Conservation (phyloP, 73 alveolate genomes). For the Strombidium stylifer region DNA sequence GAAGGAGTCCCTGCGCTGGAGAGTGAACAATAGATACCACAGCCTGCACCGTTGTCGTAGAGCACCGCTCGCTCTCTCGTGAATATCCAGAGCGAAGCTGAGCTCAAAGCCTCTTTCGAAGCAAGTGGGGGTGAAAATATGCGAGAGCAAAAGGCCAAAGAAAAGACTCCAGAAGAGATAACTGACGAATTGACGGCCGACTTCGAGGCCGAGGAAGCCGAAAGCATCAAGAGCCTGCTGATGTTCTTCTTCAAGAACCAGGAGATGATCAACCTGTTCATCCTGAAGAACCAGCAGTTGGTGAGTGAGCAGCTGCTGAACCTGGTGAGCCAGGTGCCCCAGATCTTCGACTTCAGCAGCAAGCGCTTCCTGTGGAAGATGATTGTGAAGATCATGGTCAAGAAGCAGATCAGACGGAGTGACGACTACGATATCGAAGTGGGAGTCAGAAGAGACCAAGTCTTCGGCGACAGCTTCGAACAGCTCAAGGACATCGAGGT, state of each 20-base stretch:
- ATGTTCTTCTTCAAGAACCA: constrained; percentile 20
- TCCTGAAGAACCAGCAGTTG: constrained; percentile 20
- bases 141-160: no score
- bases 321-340: constrained; percentile 40
- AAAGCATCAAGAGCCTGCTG: constrained; percentile 3
- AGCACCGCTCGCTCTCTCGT: no score
- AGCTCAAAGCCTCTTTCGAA: no score
- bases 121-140: no score
- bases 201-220: no score
- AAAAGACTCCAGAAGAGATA: no score
- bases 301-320: constrained; percentile 27
- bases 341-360: constrained; percentile 68
- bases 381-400: constrained; percentile 37
- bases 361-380: constrained; percentile 62
- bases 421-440: constrained; percentile 47
- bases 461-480: constrained; percentile 71
- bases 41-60: no score
- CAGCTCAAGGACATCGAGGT: constrained; percentile 46
- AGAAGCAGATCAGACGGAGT: no score
- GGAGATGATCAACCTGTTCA: constrained; percentile 24
- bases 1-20: no score
- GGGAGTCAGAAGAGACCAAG: constrained; percentile 59
- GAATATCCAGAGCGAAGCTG: no score
- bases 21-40: no score
- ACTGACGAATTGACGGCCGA: no score